Base-by-base conservation (phyloP, 495 filamentous ascomycete species). In the Penicillium taxi region DNA sequence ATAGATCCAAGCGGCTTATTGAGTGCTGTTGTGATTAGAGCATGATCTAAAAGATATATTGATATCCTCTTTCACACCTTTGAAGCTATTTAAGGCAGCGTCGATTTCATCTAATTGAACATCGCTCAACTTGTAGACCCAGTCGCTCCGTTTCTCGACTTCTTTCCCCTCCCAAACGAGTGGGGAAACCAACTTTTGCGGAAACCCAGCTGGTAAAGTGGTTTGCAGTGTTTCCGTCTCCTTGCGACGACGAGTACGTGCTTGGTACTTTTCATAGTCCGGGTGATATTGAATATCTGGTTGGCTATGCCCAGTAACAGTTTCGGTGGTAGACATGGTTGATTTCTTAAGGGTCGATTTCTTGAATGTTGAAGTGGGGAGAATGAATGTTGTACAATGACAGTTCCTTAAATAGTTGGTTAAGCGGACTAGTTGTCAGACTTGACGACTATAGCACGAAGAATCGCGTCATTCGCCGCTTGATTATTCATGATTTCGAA, bases 101-200 rank as follows among this genome's bases (percentile, higher is more conserved):
- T 81, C 67, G 21, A 82, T 69, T 49, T 81, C 78, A 14, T 59
- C 56, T 3, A 78, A 37, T 35, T 80, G 63, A 4, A 52, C 47
- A 22, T 53, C 52, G 16, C 41, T 73, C 25, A 80, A 50, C 14
- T 58, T 37, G 32, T 70, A 72, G 15, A 64, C 66, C 72, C 73
- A 80, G 42, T 75, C 59, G 40, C 64, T 67, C 1, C 50, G 53
- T 8, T 72, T 60, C 18, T 54, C 60, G 9, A 79, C 45, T 17
- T 65, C 67, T 27, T 66, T 55, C 1, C 73, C 73, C 32, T 77
- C 74, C 77, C 77, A 82, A 1, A 78, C 75, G 1, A 80, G 54
- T 2, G 66, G 52, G 0, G 69, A 72, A 0, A 47, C 47, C 9
- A 81, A 38, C 23, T 69, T 27, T 16, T 50, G 18, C 9, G 77